phyloP scores from a whole-genome alignment of 164 flowering plant species.

The Berberis thunbergii region DNA sequence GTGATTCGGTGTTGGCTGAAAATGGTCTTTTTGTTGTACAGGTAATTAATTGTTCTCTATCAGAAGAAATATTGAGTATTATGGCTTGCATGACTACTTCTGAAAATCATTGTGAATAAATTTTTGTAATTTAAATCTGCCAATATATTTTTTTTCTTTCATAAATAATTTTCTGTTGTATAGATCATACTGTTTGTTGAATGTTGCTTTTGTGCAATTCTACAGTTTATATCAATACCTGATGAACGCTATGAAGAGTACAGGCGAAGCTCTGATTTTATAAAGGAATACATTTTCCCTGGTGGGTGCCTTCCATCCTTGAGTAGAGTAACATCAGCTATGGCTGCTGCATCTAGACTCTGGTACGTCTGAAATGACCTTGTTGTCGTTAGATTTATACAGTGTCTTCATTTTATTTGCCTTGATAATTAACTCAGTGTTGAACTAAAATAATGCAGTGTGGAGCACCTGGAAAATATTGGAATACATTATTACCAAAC shows the following conservation, averaged over 20 bases:
- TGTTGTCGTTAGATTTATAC: neutral
- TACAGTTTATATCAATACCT: constrained; percentile 78
- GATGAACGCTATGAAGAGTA: constrained; percentile 82
- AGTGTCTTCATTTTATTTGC: no score
- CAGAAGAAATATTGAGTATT: no score
- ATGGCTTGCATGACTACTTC: no score
- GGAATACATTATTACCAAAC: constrained; percentile 89
- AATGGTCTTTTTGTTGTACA: constrained; percentile 85
- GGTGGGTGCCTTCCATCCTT: constrained; percentile 82
- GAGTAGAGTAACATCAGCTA: constrained; percentile 73
- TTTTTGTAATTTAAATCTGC: no score
- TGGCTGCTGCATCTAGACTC: constrained; percentile 71
- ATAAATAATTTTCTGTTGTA: no score
- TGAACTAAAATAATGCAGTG: constrained; percentile 33
- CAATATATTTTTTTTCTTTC: no score
- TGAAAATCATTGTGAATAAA: no score
- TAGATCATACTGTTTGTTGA: no score
- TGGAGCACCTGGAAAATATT: constrained; percentile 83
- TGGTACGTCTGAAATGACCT: constrained; percentile 36
- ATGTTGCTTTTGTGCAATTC: neutral
- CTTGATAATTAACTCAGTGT: neutral
- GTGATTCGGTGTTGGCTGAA: constrained; percentile 68
- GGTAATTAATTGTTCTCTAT: constrained; percentile 27
- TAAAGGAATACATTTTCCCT: constrained; percentile 89
- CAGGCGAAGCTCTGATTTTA: constrained; percentile 77